Percentiles rank a stretch among this genome's conserved stretches.
Conservation (phyloP, 257 asterid genomes). For the Datura wrightii region DNA sequence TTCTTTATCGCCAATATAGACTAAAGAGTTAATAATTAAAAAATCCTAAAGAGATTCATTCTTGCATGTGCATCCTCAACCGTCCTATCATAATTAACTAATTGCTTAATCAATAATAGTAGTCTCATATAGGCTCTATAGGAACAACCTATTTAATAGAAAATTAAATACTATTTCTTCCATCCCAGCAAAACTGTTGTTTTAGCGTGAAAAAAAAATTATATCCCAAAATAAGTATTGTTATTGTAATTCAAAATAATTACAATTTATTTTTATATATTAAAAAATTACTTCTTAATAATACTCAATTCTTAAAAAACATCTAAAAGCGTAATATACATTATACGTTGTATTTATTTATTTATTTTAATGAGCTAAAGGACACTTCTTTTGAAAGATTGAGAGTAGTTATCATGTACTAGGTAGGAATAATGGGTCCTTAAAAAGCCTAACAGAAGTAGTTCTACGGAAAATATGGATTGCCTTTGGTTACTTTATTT, state of each 20-base stretch:
- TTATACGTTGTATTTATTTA: no score
- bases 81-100: constrained; percentile 26
- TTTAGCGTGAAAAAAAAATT: no score
- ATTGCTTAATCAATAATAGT: not conserved
- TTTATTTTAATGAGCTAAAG: no score
- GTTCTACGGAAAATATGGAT: constrained; percentile 39
- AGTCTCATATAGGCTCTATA: not conserved
- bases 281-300: no score
- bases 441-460: constrained; percentile 49
- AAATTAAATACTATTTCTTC: not conserved
- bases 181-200: no score
- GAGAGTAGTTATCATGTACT: not conserved
- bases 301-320: no score
- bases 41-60: constrained; percentile 45
- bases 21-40: not conserved
- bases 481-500: not conserved
- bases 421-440: constrained; percentile 48
- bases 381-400: no score
- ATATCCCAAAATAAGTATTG: no score
- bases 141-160: not conserved
- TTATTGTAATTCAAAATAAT: no score
- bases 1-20: constrained; percentile 19
- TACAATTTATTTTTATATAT: no score
- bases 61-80: constrained; percentile 59
- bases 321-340: no score